Conservation (phyloP, 495 filamentous ascomycete genomes). For the Penicillium longicatenatum region DNA sequence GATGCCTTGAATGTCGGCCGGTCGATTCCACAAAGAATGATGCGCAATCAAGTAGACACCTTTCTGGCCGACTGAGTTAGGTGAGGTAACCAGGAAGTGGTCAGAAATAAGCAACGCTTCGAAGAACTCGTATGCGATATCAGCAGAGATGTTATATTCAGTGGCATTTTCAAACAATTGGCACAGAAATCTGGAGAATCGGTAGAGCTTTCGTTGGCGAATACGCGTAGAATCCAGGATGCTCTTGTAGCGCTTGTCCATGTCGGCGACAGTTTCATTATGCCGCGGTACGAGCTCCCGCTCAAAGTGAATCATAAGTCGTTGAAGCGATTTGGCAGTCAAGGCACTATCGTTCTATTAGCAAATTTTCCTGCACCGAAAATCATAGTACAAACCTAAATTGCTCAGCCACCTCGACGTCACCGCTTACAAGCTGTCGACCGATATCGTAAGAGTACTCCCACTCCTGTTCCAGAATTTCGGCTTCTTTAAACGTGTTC, state of each 20-base stretch:
- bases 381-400: conserved; percentile 48
- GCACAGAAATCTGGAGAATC: conserved; percentile 83
- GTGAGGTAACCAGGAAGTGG: conserved; percentile 71
- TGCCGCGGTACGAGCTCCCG: conserved; percentile 80
- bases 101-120: conserved; percentile 80
- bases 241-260: conserved; percentile 96
- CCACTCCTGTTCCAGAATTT: conserved; percentile 97
- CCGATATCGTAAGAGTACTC: conserved; percentile 92
- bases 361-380: background rate
- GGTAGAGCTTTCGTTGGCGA: conserved; percentile 83
- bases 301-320: conserved; percentile 88
- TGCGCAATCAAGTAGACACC: conserved; percentile 85
- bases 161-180: conserved; percentile 95
- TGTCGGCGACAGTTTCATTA: conserved; percentile 80
- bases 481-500: conserved; percentile 98
- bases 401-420: conserved; percentile 98
- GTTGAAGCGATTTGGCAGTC: conserved; percentile 85
- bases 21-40: conserved; percentile 70
- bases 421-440: conserved; percentile 81
- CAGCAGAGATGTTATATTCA: conserved; percentile 77
- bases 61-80: conserved; percentile 63
- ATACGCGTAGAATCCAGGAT: conserved; percentile 94
- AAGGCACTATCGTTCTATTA: conserved; percentile 53
- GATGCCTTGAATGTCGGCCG: conserved; percentile 78
- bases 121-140: conserved; percentile 71